Base-by-base conservation (phyloP, 164 flowering plant genomes). In the Piper longum region DNA sequence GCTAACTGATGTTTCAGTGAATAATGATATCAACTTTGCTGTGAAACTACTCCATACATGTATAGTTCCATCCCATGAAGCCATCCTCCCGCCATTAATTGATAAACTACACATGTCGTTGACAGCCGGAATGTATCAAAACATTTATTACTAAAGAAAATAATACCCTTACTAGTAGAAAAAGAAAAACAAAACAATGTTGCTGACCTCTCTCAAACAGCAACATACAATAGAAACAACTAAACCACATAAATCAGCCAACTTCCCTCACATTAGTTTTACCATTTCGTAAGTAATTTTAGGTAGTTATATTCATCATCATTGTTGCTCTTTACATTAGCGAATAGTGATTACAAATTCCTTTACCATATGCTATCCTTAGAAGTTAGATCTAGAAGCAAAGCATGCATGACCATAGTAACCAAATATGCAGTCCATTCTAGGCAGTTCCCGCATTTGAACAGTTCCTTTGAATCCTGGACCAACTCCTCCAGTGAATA, bases 21-120 rank as follows among this genome's bases (percentile, higher is more conserved):
- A 80, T 40, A 77, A 68, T 64, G 88, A 80, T 65, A 88, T 80
- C 54, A 77, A 67, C 70, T 89, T 93, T 59, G 90, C 96, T 9
- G 84, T 84, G 72, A 75, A 86, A 73, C 96, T 78, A 73, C 86
- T 85, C 98, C 98, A 93, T 59, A 93, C 70, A 73, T 93, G 98
- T 64, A 93, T 74, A 14, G 89, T 93, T 67, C 97, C 98, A 78
- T 93, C 98, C 77, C 91, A 93, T 63, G 98, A 93, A 77, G 98
- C 98, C 58, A 88, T 74, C 73, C 91, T 82, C 72, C 85, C 93
- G 68, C 75, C 73, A 44, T 48, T 48, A 2, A 86, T 77, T 69
- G 95, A 78, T 54, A 93, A 70, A 67, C 84, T 45, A 66, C 86
- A 76, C 12, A 89, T 81, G 78, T 85, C 92, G 74, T 93, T 89